Evolutionary conservation across 768 basidiomycete genomes (phyloP).

Genomic region (Suillus americanus): DNA sequence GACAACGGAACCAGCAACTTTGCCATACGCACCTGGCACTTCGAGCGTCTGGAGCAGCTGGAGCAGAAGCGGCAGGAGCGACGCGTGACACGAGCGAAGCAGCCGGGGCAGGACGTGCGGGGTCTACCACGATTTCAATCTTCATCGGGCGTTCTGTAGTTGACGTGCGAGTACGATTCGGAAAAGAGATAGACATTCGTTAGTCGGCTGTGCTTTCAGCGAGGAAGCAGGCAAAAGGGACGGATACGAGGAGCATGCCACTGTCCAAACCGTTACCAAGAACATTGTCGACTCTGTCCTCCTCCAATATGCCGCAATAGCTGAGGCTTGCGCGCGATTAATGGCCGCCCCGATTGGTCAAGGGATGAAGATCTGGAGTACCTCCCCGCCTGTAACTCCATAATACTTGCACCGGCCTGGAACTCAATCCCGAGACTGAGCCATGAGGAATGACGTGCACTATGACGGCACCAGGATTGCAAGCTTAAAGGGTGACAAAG

Average conservation of each 20-base stretch:
- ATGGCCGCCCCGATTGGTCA: conserved; percentile 33
- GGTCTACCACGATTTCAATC: conserved; percentile 96
- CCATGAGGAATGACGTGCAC: conserved; percentile 24
- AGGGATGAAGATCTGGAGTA: conserved; percentile 33
- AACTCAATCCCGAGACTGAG: conserved; percentile 33
- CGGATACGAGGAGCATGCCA: conserved; percentile 38
- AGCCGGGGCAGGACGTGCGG: conserved; percentile 59
- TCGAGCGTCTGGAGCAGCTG: conserved; percentile 29
- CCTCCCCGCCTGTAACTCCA: conserved; percentile 23
- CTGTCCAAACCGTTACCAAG: conserved; percentile 26
- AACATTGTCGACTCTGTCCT: conserved; percentile 24
- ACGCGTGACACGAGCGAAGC: conserved; percentile 80
- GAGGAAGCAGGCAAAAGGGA: conserved; percentile 41
- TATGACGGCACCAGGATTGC: conserved; percentile 24
- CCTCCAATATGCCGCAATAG: conserved; percentile 18
- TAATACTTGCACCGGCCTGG: conserved; percentile 32
- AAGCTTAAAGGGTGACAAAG: conserved; percentile 30
- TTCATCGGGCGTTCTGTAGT: conserved; percentile 93
- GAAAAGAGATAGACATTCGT: conserved; percentile 31
- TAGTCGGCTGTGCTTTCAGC: conserved; percentile 34
- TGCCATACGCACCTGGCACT: conserved; percentile 35
- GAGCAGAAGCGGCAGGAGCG: conserved; percentile 61
- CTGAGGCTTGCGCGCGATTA: conserved; percentile 26
- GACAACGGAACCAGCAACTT: conserved; percentile 3
- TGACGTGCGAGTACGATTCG: conserved; percentile 27